Evolutionary conservation across 768 basidiomycete genomes (phyloP).

Genomic region (Russula earlei): DNA sequence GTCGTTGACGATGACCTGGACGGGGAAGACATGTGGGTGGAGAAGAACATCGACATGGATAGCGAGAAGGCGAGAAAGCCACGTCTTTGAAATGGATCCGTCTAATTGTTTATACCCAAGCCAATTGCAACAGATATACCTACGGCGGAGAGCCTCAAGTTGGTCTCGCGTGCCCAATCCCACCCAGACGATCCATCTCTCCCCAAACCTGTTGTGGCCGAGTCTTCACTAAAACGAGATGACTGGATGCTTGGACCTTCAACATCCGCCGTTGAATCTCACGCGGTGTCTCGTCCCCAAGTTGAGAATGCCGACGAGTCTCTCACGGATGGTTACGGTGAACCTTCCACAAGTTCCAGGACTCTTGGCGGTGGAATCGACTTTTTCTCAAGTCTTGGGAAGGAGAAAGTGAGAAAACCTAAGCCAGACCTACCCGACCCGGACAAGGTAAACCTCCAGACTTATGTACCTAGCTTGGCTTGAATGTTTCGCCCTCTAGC

Average conservation of each 20-base stretch:
- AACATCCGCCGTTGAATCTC: conserved; percentile 24
- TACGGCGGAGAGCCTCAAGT: conserved; percentile 57
- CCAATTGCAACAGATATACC: conserved; percentile 67
- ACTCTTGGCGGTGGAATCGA: conserved; percentile 57
- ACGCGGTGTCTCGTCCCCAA: conserved; percentile 21
- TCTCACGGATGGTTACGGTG: conserved; percentile 59
- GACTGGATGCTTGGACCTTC: conserved; percentile 77
- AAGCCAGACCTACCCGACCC: conserved; percentile 52
- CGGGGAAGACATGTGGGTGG: conserved; percentile 76
- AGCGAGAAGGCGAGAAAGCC: conserved; percentile 53
- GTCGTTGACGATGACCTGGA: conserved; percentile 65
- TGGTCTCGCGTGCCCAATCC: conserved; percentile 50
- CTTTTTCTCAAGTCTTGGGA: conserved; percentile 85
- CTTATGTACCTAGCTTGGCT: background rate
- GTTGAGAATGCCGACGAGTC: conserved; percentile 35
- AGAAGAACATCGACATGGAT: conserved; percentile 76
- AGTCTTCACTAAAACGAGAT: conserved; percentile 53
- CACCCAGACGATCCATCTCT: conserved; percentile 37
- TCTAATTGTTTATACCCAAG: conserved; percentile 27
- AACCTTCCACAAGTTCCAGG: conserved; percentile 35
- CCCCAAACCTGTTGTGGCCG: conserved; percentile 38
- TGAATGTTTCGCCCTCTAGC: conserved; percentile 31
- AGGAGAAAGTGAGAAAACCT: conserved; percentile 59
- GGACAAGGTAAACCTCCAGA: conserved; percentile 48
- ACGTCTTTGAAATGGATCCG: conserved; percentile 3